phyloP scores from a whole-genome alignment of 2,329 filamentous ascomycete species.

The Chalara sp. region DNA sequence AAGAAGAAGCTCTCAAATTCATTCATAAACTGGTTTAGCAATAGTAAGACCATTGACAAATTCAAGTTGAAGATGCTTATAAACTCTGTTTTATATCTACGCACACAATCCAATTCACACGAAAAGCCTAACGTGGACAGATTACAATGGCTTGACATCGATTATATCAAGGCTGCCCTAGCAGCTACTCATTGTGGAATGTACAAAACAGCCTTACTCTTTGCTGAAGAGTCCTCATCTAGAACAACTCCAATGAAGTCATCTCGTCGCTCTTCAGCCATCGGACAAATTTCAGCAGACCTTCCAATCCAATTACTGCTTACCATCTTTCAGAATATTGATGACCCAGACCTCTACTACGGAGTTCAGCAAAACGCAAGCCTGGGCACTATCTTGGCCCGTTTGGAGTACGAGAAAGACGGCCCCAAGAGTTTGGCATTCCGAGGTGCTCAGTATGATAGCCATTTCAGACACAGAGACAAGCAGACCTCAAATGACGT shows the following conservation, averaged over 20 bases:
- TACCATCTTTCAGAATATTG: constrained; percentile 81
- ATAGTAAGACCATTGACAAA: constrained; percentile 37
- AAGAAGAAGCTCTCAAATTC: constrained; percentile 60
- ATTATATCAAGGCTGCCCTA: constrained; percentile 61
- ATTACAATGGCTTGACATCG: constrained; percentile 77
- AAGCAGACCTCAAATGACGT: constrained; percentile 51
- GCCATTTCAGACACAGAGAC: constrained; percentile 61
- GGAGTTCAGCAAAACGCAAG: constrained; percentile 75
- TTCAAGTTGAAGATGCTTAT: constrained; percentile 68
- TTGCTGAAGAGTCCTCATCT: constrained; percentile 66
- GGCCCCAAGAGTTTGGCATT: constrained; percentile 85
- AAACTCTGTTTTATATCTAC: constrained; percentile 78
- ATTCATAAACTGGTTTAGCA: constrained; percentile 56
- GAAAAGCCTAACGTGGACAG: constrained; percentile 77
- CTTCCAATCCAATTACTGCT: constrained; percentile 65
- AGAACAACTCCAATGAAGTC: constrained; percentile 39
- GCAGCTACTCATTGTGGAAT: constrained; percentile 75
- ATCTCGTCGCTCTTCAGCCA: constrained; percentile 60
- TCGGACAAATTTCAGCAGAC: constrained; percentile 34
- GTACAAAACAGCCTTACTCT: constrained; percentile 78
- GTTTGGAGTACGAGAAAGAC: constrained; percentile 84
- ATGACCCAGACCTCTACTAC: constrained; percentile 95
- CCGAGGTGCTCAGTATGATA: constrained; percentile 85
- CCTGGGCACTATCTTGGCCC: constrained; percentile 68
- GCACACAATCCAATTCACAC: constrained; percentile 66